Evolutionary conservation across 345 rosid species (phyloP).

Genomic region (Moringa oleifera): DNA sequence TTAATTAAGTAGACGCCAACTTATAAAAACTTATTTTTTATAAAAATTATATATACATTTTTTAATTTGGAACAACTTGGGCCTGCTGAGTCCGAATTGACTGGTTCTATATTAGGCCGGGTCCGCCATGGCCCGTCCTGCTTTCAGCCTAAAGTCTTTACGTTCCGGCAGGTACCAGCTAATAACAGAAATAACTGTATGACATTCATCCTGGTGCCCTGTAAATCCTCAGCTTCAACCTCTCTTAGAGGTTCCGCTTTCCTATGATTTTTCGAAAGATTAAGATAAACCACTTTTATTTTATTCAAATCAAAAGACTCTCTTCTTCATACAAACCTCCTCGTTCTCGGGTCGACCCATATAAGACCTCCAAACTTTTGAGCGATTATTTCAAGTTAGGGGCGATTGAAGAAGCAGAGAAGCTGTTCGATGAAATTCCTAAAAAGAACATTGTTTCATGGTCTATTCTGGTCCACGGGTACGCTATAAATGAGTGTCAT

Average conservation of each 20-base stretch:
- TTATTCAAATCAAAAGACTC: conserved; percentile 4
- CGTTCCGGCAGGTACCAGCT: no score
- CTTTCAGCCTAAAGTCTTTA: neutral
- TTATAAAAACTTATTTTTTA: no score
- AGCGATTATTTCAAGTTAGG: conserved; percentile 21
- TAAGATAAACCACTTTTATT: conserved; percentile 1
- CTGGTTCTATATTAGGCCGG: no score
- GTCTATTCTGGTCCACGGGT: conserved; percentile 42
- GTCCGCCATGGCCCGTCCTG: neutral
- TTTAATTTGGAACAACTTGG: no score
- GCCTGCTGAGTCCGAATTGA: no score
- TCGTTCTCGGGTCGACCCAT: neutral
- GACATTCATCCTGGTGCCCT: neutral
- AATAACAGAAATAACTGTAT: neutral
- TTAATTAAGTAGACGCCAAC: no score
- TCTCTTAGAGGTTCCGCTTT: neutral
- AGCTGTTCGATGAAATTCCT: conserved; percentile 34
- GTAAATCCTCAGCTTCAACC: no score
- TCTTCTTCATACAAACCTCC: conserved; percentile 2
- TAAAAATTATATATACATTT: no score
- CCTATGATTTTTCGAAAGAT: conserved; percentile 12
- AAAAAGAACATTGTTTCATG: conserved; percentile 29
- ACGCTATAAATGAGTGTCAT: conserved; percentile 28
- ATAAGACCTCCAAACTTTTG: conserved; percentile 17
- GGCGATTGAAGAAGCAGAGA: conserved; percentile 24